Conservation (phyloP, 202 grass and related monocot genomes). For the Bolboschoenoplectus hybrid region DNA sequence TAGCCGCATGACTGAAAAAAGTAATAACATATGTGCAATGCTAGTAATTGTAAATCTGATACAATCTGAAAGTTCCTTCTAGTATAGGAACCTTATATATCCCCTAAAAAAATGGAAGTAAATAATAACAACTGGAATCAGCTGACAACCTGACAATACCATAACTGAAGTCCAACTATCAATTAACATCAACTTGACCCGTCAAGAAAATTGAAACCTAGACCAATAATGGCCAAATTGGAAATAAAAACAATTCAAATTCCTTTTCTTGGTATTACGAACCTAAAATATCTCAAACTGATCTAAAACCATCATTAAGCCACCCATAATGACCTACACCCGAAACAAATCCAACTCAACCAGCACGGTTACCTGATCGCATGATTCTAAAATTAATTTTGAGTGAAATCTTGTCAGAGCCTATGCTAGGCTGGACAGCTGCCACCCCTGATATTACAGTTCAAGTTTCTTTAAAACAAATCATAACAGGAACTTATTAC, state of each 20-base stretch:
- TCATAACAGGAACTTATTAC: slow-evolving; percentile 46
- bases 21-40: background rate
- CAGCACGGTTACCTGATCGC: background rate
- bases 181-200: background rate
- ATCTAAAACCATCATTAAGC: background rate
- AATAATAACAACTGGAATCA: background rate
- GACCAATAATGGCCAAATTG: background rate
- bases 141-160: background rate
- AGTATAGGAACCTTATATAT: background rate
- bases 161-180: background rate
- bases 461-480: slow-evolving; percentile 3
- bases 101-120: background rate
- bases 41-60: background rate
- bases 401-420: background rate
- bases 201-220: background rate
- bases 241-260: too few species aligned
- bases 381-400: background rate
- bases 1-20: slow-evolving; percentile 8
- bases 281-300: background rate
- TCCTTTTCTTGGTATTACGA: background rate
- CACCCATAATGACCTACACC: background rate
- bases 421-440: background rate
- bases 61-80: background rate
- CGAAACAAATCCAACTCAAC: background rate
- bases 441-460: background rate